Evolutionary conservation across 495 filamentous ascomycete genomes (phyloP).

Genomic region (Penicillium canariense): DNA sequence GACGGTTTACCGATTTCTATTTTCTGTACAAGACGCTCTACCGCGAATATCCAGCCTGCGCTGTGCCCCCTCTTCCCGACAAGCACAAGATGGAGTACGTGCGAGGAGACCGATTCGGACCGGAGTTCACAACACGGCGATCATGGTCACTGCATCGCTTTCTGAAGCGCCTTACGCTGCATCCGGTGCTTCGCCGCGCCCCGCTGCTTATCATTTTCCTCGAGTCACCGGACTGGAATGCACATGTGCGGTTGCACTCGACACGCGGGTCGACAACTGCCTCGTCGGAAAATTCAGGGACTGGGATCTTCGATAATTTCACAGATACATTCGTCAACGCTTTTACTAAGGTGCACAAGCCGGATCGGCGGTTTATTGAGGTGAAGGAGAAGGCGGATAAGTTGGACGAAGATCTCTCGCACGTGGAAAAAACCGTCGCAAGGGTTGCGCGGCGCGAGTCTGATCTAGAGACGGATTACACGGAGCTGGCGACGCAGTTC

Average conservation of each 20-base stretch:
- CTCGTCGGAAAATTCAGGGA: slow-evolving; percentile 49
- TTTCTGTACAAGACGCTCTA: slow-evolving; percentile 90
- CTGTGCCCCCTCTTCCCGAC: slow-evolving; percentile 91
- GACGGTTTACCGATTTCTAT: slow-evolving; percentile 95
- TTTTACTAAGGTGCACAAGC: slow-evolving; percentile 93
- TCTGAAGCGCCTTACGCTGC: slow-evolving; percentile 78
- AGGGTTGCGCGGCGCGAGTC: slow-evolving; percentile 83
- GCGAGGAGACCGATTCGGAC: slow-evolving; percentile 88
- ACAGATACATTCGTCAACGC: slow-evolving; percentile 97
- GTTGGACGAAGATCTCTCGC: slow-evolving; percentile 86
- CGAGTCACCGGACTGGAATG: slow-evolving; percentile 93
- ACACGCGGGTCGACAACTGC: slow-evolving; percentile 55
- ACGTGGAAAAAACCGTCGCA: slow-evolving; percentile 90
- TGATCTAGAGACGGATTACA: slow-evolving; percentile 86
- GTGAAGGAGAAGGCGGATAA: slow-evolving; percentile 92
- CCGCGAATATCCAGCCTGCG: slow-evolving; percentile 83
- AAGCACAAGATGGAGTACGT: slow-evolving; percentile 99
- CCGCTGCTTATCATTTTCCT: slow-evolving; percentile 82
- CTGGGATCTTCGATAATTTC: slow-evolving; percentile 85
- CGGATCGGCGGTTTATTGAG: slow-evolving; percentile 91
- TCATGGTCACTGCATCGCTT: slow-evolving; percentile 92
- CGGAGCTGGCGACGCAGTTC: slow-evolving; percentile 88
- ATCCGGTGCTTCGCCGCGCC: slow-evolving; percentile 85
- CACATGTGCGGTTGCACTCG: slow-evolving; percentile 78
- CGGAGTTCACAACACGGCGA: slow-evolving; percentile 88